These are phyloP conservation scores for Bromus sterilis DNA, from an alignment of 176 grass and related monocot species.

Conservation along the genomic window DNA sequence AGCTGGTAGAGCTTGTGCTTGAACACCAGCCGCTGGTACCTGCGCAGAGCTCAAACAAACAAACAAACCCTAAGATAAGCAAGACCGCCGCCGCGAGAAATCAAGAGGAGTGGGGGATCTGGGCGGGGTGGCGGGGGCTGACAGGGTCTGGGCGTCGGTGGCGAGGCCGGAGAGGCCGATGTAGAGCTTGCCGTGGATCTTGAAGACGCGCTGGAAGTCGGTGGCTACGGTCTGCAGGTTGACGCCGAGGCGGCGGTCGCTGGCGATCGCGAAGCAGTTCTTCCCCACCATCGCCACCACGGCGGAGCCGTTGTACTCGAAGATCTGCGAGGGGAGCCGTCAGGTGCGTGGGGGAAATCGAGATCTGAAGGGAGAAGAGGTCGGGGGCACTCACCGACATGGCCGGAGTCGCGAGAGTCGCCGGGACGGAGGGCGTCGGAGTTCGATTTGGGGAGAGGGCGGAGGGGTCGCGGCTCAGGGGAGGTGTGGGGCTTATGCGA, in stretches of 20 bases:
- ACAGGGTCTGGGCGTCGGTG: slow-evolving; percentile 88
- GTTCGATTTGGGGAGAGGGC: neutral
- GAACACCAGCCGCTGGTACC: slow-evolving; percentile 82
- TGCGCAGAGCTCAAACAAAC: slow-evolving; percentile 2
- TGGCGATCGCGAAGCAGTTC: slow-evolving; percentile 98
- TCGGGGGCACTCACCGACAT: slow-evolving; percentile 35
- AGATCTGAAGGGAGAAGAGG: neutral
- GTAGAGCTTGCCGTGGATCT: slow-evolving; percentile 95
- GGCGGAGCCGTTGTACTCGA: slow-evolving; percentile 96
- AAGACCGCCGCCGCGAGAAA: neutral
- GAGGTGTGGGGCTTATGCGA: neutral
- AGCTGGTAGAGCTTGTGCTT: slow-evolving; percentile 98
- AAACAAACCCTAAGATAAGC: slow-evolving; percentile 15
- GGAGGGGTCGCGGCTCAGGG: neutral
- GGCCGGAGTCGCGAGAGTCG: slow-evolving; percentile 5
- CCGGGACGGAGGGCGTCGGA: neutral
- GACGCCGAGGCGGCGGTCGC: slow-evolving; percentile 80
- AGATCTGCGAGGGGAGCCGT: slow-evolving; percentile 44
- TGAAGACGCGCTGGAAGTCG: slow-evolving; percentile 85
- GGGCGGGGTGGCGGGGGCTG: neutral
- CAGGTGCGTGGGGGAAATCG: neutral
- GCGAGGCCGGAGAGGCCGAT: slow-evolving; percentile 91
- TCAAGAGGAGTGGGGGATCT: neutral
- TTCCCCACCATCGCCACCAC: slow-evolving; percentile 98
- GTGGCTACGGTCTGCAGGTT: slow-evolving; percentile 93